Evolutionary conservation across 257 asterid genomes (phyloP).

Genomic region (Lavandula angustifolia): DNA sequence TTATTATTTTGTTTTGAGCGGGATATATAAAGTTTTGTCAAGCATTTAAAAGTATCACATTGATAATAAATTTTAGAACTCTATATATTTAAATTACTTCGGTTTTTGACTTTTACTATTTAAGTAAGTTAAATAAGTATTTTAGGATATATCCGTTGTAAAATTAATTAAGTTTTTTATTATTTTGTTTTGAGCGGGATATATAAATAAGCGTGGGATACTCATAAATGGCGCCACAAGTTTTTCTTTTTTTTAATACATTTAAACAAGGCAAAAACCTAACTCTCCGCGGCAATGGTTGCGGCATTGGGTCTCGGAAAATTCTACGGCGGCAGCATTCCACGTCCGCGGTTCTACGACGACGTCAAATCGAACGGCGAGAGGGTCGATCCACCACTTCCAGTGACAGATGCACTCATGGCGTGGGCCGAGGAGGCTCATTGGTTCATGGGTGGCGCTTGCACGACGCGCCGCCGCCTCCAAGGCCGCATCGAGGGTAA

Average conservation of each 20-base stretch:
- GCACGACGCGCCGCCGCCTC: conserved; percentile 70
- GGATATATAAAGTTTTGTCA: no score
- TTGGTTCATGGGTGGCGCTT: conserved; percentile 95
- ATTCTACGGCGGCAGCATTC: conserved; percentile 90
- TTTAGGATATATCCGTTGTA: no score
- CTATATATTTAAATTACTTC: no score
- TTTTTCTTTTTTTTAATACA: conserved; percentile 3
- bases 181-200: no score
- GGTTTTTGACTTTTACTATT: no score
- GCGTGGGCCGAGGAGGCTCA: conserved; percentile 91
- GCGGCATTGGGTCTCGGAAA: conserved; percentile 72
- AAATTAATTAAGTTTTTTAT: no score
- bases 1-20: no score
- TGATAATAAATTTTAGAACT: no score
- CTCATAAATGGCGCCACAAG: not conserved
- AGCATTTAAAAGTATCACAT: no score
- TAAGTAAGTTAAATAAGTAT: no score
- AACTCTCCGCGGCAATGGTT: conserved; percentile 49
- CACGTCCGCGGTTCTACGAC: conserved; percentile 76
- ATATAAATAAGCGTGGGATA: not conserved
- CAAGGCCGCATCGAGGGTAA: conserved; percentile 94
- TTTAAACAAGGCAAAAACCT: no score
- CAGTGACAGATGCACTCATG: conserved; percentile 68
- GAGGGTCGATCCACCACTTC: conserved; percentile 70
- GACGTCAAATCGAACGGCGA: conserved; percentile 55